These are phyloP conservation scores for Musa schizocarpa DNA, from an alignment of 176 grass and related monocot genomes.

Conservation along the genomic window DNA sequence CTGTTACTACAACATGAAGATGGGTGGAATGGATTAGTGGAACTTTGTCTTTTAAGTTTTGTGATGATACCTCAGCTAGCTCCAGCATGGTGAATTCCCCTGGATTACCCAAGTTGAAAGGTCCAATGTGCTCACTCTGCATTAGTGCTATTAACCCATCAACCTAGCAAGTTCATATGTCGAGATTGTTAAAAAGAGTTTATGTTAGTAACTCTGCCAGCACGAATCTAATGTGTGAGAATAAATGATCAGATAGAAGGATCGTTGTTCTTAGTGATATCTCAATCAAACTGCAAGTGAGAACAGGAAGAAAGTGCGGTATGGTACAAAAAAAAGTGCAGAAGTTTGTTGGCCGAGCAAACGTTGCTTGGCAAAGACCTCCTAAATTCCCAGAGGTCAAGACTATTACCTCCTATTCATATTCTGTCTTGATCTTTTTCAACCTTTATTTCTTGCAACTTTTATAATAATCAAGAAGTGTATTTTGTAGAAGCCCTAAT, in stretches of 20 bases:
- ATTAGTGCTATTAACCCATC: constrained; percentile 79
- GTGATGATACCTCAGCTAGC: constrained; percentile 62
- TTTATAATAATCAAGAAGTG: not conserved
- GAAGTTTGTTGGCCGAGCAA: not conserved
- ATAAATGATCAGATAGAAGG: not conserved
- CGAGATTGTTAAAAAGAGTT: constrained; percentile 1
- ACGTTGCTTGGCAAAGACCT: not conserved
- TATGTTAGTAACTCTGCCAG: not conserved
- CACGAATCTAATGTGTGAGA: not conserved
- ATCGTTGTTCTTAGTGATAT: not conserved
- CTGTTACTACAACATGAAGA: not conserved
- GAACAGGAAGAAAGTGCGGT: not conserved
- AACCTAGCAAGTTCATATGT: constrained; percentile 39
- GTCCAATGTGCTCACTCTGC: constrained; percentile 80
- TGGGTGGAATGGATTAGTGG: not conserved
- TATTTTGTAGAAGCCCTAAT: not conserved
- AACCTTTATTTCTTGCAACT: not conserved
- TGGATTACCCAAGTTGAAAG: constrained; percentile 99
- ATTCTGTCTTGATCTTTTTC: not conserved
- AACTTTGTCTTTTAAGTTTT: not conserved
- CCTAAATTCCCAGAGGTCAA: not conserved
- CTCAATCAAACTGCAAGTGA: not conserved
- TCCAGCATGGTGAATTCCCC: constrained; percentile 98
- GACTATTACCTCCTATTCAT: not conserved
- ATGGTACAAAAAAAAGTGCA: not conserved